Evolutionary conservation across 2,329 filamentous ascomycete genomes (phyloP), one percentile per base, ranked within the genome.

Genomic region (Monosporascus sp.): DNA sequence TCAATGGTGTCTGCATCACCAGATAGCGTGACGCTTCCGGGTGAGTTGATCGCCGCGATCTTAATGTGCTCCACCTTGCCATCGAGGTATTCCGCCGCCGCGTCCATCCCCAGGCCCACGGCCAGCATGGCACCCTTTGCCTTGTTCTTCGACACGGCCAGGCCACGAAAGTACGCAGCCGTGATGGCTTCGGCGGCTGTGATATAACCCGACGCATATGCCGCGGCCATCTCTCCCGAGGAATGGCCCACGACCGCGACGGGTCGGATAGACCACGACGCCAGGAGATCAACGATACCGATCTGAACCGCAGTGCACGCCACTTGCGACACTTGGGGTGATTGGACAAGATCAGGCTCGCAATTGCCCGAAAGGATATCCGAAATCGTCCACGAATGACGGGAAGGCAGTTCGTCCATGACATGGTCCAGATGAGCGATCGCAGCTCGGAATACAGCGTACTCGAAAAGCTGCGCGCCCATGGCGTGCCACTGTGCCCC

Each of bases 221-320:
- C 65, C 3, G 67, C 66, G 0, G 57, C 67, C 7, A 69, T 67
- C 49, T 69, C 67, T 0, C 67, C 67, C 1, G 64, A 65, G 1
- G 65, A 68, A 36, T 74, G 66, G 7, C 73, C 71, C 1, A 66
- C 74, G 31, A 78, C 74, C 45, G 68, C 64, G 5, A 56, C 51
- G 2, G 72, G 69, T 11, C 58, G 51, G 7, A 74, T 50, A 3
- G 62, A 63, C 57, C 65, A 66, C 1, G 62, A 62, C 3, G 54
- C 56, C 24, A 73, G 66, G 1, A 72, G 51, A 16, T 69, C 63
- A 5, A 72, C 65, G 2, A 74, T 51, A 6, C 63, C 71, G n/a
- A 73, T 64, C 51, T 74, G 69, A 0, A 72, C 50, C 3, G 62
- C 68, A 1, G 65, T 69, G 46, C 68, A 65, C 1, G 60, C 55